Conservation (phyloP, 2,329 filamentous ascomycete species). For the Talaromyces marneffei region DNA sequence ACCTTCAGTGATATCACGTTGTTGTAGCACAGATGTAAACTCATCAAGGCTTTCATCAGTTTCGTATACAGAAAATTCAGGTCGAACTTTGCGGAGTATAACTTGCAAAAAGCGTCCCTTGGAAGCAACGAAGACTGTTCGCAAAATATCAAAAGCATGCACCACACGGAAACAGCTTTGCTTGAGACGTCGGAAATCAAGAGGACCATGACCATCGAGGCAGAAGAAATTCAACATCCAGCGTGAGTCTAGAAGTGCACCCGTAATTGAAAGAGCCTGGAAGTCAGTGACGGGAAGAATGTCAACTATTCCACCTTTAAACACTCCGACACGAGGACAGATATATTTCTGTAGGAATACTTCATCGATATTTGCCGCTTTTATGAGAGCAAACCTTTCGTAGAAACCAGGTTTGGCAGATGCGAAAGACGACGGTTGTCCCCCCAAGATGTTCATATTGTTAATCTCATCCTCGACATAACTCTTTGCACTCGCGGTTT, state of each 20-base stretch:
- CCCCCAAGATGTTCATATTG: conserved; percentile 18
- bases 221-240: conserved; percentile 52
- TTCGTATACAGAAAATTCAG: conserved; percentile 49
- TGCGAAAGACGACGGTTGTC: conserved; percentile 12
- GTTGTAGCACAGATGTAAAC: conserved; percentile 51
- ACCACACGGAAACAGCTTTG: conserved; percentile 48
- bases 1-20: conserved; percentile 50
- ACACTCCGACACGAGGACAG: conserved; percentile 47
- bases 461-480: conserved; percentile 18
- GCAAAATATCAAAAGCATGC: conserved; percentile 57
- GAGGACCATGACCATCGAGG: conserved; percentile 47
- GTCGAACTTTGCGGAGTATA: conserved; percentile 51
- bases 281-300: conserved; percentile 54
- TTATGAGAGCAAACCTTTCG: conserved; percentile 15
- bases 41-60: conserved; percentile 46
- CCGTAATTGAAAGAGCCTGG: conserved; percentile 34
- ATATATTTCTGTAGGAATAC: conserved; percentile 46
- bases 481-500: conserved; percentile 18
- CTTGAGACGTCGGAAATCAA: conserved; percentile 42
- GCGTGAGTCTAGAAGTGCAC: conserved; percentile 31
- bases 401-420: conserved; percentile 12
- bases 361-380: conserved; percentile 15
- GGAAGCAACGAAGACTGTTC: conserved; percentile 58
- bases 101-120: conserved; percentile 50
- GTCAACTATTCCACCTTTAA: conserved; percentile 49